phyloP scores from a whole-genome alignment of 1,139 yeast species.

The Wickerhamomyces sp. region DNA sequence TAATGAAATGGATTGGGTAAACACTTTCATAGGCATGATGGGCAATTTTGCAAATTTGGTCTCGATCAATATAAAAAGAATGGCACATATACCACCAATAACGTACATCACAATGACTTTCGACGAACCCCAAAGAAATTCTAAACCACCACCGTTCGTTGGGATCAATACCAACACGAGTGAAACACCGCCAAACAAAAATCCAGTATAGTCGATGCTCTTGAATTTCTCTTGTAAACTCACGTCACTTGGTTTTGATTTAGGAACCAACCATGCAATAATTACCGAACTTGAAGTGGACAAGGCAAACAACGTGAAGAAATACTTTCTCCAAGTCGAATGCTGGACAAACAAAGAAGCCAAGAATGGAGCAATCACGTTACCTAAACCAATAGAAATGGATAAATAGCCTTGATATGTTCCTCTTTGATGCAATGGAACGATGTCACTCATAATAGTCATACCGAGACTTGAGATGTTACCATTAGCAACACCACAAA shows the following conservation, averaged over 20 bases:
- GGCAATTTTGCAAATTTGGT: conserved; percentile 46
- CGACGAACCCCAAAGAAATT: conserved; percentile 44
- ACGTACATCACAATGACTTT: conserved; percentile 40
- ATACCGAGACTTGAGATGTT: conserved; percentile 33
- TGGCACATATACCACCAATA: conserved; percentile 38
- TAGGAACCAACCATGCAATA: conserved; percentile 4
- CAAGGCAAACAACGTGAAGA: conserved; percentile 39
- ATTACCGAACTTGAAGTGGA: conserved; percentile 24
- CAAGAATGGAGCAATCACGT: conserved; percentile 48
- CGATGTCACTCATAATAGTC: conserved; percentile 33
- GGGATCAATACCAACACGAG: conserved; percentile 41
- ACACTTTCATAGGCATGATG: conserved; percentile 45
- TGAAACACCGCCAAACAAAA: conserved; percentile 37
- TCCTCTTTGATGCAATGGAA: conserved; percentile 32
- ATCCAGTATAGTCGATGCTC: conserved; percentile 44
- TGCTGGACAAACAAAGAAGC: conserved; percentile 41
- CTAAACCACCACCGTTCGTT: conserved; percentile 46
- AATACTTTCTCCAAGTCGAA: conserved; percentile 28
- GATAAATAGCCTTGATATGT: conserved; percentile 30
- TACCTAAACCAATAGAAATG: conserved; percentile 43
- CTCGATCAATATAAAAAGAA: conserved; percentile 40
- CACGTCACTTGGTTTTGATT: conserved; percentile 3
- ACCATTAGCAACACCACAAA: conserved; percentile 36
- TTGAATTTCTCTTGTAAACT: conserved; percentile 27
- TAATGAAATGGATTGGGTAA: conserved; percentile 32